Conservation (phyloP, 148 eudicot genomes). For the Linanthus parryae region DNA sequence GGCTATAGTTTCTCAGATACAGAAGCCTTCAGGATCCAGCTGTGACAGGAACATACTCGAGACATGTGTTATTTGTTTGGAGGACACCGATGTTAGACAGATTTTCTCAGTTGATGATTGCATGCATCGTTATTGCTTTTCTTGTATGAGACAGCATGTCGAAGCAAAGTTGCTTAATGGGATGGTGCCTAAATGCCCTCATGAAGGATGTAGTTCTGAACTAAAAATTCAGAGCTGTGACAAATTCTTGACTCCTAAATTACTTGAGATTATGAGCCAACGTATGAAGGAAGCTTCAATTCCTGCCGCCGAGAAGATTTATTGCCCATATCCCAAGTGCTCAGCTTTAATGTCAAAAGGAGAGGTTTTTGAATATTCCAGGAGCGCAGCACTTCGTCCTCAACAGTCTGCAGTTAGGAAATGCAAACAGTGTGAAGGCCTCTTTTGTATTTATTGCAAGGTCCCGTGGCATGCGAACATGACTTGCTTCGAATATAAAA, state of each 20-base stretch:
- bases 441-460: constrained; percentile 60
- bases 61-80: constrained; percentile 69
- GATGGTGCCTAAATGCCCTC: constrained; percentile 61
- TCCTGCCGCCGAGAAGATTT: constrained; percentile 57
- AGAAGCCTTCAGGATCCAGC: constrained; percentile 23
- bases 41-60: constrained; percentile 16
- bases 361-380: constrained; percentile 37
- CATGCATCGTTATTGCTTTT: constrained; percentile 54
- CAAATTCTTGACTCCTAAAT: constrained; percentile 52
- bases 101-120: constrained; percentile 54
- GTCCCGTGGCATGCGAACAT: constrained; percentile 64
- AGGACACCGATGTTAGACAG: constrained; percentile 35
- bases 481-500: constrained; percentile 44
- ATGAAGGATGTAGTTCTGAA: constrained; percentile 45
- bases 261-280: constrained; percentile 49
- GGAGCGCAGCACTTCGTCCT: neutral
- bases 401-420: constrained; percentile 33
- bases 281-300: constrained; percentile 65
- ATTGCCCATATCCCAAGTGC: constrained; percentile 81
- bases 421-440: constrained; percentile 44
- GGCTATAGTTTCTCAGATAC: constrained; percentile 45
- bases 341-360: constrained; percentile 69
- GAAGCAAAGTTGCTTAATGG: constrained; percentile 69
- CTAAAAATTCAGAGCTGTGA: constrained; percentile 41
- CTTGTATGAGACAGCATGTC: constrained; percentile 76